Conservation (phyloP, 108 stramenopile genomes). For the Cyclotella atomus region DNA sequence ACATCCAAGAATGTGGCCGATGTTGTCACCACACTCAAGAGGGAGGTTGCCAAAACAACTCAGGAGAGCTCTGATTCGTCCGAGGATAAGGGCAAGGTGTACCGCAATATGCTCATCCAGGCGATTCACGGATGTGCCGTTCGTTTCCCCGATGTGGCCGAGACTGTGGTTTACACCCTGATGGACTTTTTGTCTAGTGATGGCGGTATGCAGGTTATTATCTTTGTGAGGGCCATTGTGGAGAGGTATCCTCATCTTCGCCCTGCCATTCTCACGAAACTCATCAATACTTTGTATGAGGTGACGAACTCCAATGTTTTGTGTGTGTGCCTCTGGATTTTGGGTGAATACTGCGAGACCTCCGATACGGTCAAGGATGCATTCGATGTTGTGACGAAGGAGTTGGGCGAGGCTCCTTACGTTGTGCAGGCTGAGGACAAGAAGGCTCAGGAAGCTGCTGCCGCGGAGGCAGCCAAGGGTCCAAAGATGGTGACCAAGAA, state of each 20-base stretch:
- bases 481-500: constrained; percentile 91
- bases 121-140: constrained; percentile 97
- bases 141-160: constrained; percentile 93
- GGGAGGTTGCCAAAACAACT: constrained; percentile 93
- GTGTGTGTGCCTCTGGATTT: constrained; percentile 98
- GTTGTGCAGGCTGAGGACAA: constrained; percentile 65
- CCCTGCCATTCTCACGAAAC: constrained; percentile 85
- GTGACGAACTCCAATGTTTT: constrained; percentile 88
- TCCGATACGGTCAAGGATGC: constrained; percentile 74
- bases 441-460: constrained; percentile 70
- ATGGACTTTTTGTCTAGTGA: constrained; percentile 95
- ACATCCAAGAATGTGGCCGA: constrained; percentile 93
- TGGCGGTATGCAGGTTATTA: constrained; percentile 93
- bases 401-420: constrained; percentile 85
- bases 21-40: constrained; percentile 95
- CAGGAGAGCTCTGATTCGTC: constrained; percentile 73
- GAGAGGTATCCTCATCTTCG: constrained; percentile 95
- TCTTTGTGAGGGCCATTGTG: constrained; percentile 96
- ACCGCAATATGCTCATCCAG: constrained; percentile 92
- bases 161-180: constrained; percentile 93
- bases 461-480: constrained; percentile 59
- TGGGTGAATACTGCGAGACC: constrained; percentile 95
- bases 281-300: constrained; percentile 84
- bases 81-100: constrained; percentile 89
- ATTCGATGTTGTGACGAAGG: constrained; percentile 76